These are phyloP conservation scores for Stromatinia cepivora DNA, from an alignment of 2,329 filamentous ascomycete species.

Conservation along the genomic window DNA sequence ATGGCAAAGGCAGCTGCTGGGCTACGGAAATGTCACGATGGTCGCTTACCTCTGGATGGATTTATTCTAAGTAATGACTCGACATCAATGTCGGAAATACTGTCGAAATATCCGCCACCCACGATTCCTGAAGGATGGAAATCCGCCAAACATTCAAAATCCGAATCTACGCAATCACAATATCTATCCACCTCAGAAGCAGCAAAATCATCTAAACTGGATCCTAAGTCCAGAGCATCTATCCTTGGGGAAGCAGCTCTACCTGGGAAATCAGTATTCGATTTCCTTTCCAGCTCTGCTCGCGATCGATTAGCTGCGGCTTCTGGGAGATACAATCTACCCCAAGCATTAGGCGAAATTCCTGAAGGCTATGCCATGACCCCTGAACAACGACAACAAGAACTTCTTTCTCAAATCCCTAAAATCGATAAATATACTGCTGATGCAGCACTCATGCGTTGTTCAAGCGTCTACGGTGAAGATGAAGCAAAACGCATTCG, in stretches of 20 bases:
- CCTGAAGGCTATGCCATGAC: slow-evolving; percentile 64
- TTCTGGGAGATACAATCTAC: slow-evolving; percentile 75
- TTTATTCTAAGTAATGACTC: slow-evolving; percentile 68
- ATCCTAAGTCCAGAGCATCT: slow-evolving; percentile 74
- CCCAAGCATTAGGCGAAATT: slow-evolving; percentile 73
- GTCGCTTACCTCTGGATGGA: slow-evolving; percentile 74
- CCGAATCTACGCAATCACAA: slow-evolving; percentile 38
- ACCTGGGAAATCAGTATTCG: slow-evolving; percentile 92
- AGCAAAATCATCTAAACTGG: slow-evolving; percentile 72
- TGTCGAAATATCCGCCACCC: slow-evolving; percentile 61
- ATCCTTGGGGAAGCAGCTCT: slow-evolving; percentile 78
- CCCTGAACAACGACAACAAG: slow-evolving; percentile 61
- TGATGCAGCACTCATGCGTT: slow-evolving; percentile 66
- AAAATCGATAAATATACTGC: slow-evolving; percentile 66
- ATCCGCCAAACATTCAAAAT: slow-evolving; percentile 54
- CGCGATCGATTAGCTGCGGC: slow-evolving; percentile 74
- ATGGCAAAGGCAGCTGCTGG: slow-evolving; percentile 46
- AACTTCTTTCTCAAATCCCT: slow-evolving; percentile 60
- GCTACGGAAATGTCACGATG: slow-evolving; percentile 77
- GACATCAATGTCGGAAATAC: slow-evolving; percentile 47
- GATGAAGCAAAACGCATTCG: slow-evolving; percentile 76
- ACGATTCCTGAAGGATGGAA: slow-evolving; percentile 73
- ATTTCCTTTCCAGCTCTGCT: slow-evolving; percentile 78
- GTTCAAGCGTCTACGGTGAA: slow-evolving; percentile 73
- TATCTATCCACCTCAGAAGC: slow-evolving; percentile 74